Percentiles rank a stretch among this genome's conserved stretches.
phyloP scores from a whole-genome alignment of 306 rosid species.

The Sindora glabra region DNA sequence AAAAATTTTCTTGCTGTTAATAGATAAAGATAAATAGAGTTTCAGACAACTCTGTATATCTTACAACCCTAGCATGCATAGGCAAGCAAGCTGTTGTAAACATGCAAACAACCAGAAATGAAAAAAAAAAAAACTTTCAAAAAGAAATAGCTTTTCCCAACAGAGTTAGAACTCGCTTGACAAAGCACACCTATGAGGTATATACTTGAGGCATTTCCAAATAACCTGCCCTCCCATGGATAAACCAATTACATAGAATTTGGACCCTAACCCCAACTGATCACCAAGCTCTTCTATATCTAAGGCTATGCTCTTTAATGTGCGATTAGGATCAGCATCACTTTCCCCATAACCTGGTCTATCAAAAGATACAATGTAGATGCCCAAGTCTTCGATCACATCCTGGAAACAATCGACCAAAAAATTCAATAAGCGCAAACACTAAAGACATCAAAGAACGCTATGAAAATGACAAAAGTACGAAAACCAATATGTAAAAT shows the following conservation, averaged over 20 bases:
- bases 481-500: neutral
- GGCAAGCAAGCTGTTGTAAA: neutral
- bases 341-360: constrained; percentile 97
- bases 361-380: constrained; percentile 66
- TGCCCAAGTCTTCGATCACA: constrained; percentile 43
- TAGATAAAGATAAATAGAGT: too few relatives aligned
- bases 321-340: constrained; percentile 77
- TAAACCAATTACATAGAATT: constrained; percentile 60
- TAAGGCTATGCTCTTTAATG: constrained; percentile 56
- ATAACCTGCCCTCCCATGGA: constrained; percentile 81
- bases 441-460: neutral
- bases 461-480: neutral
- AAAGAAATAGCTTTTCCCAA: neutral
- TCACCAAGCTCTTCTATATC: constrained; percentile 93
- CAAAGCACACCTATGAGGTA: constrained; percentile 67
- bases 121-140: neutral
- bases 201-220: constrained; percentile 79
- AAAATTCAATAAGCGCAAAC: constrained; percentile 7
- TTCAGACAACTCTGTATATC: too few relatives aligned
- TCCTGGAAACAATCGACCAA: constrained; percentile 38
- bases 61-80: too few relatives aligned
- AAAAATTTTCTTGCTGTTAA: neutral
- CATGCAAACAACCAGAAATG: neutral
- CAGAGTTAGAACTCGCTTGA: neutral
- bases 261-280: constrained; percentile 60